A percentile compares a stretch with the other conserved stretches of the same genome.
Evolutionary conservation across 202 grass and related monocot species (phyloP).

Genomic region (Setaria viridis): DNA sequence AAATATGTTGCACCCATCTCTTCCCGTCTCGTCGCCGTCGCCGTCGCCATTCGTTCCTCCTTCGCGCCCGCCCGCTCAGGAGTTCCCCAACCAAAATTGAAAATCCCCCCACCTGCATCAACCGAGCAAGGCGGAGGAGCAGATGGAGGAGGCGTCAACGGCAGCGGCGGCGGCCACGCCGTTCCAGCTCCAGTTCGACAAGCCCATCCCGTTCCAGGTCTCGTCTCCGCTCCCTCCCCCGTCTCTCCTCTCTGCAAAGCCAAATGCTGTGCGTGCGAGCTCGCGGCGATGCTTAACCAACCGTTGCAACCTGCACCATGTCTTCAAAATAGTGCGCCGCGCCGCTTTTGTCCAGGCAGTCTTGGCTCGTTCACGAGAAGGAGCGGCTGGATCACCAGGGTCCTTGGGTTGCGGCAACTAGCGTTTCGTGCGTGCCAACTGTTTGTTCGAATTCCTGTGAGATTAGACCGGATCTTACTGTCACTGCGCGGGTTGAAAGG

Average conservation of each 20-base stretch:
- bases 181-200: constrained; percentile 96
- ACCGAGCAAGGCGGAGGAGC: constrained; percentile 51
- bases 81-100: not conserved
- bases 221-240: not conserved
- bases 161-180: constrained; percentile 48
- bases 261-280: not conserved
- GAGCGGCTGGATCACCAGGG: not conserved
- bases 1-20: not conserved
- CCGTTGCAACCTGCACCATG: not conserved
- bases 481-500: not conserved
- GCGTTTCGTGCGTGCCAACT: constrained; percentile 17
- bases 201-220: constrained; percentile 80
- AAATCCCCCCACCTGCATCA: not conserved
- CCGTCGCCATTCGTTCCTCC: not conserved
- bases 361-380: not conserved
- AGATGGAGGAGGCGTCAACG: constrained; percentile 49
- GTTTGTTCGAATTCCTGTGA: constrained; percentile 52
- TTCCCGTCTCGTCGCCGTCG: not conserved
- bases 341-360: not conserved
- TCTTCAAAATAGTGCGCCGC: not conserved
- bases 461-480: not conserved
- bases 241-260: not conserved
- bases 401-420: not conserved
- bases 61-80: constrained; percentile 37
- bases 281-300: not conserved